Evolutionary conservation across 495 filamentous ascomycete genomes (phyloP).

Genomic region (Terfezia boudieri): DNA sequence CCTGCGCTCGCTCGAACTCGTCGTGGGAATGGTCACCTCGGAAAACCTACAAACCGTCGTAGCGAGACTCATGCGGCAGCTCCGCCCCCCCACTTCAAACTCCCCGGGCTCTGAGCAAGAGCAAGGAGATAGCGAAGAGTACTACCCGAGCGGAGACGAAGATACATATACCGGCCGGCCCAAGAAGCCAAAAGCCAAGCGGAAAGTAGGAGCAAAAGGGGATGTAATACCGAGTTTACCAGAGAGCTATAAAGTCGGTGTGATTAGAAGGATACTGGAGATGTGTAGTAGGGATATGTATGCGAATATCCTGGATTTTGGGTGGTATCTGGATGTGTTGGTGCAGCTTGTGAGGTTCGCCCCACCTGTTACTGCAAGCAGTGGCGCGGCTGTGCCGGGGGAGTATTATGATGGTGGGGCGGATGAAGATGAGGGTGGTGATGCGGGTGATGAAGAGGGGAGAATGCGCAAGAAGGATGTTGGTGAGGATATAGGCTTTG

Average conservation of each 20-base stretch:
- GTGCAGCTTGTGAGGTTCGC: slow-evolving; percentile 57
- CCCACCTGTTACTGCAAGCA: slow-evolving; percentile 21
- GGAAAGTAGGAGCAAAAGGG: slow-evolving; percentile 5
- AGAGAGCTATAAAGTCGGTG: slow-evolving; percentile 56
- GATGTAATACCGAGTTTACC: slow-evolving; percentile 27
- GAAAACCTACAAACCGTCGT: slow-evolving; percentile 70
- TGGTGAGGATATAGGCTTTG: slow-evolving; percentile 51
- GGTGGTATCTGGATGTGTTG: slow-evolving; percentile 82
- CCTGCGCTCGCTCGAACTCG: slow-evolving; percentile 73
- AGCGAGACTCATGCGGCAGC: slow-evolving; percentile 63
- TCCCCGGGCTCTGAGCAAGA: slow-evolving; percentile 31
- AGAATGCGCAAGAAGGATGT: slow-evolving; percentile 24
- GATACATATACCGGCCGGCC: slow-evolving; percentile 17
- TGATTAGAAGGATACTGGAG: slow-evolving; percentile 56
- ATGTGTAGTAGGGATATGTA: slow-evolving; percentile 90
- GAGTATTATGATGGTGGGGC: slow-evolving; percentile 1
- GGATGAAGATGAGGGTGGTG: slow-evolving; percentile 3
- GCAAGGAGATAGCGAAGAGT: slow-evolving; percentile 22
- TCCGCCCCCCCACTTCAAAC: slow-evolving; percentile 28
- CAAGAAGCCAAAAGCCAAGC: slow-evolving; percentile 1
- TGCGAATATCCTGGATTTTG: slow-evolving; percentile 64
- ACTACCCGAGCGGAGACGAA: slow-evolving; percentile 6
- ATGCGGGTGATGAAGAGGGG: slow-evolving; percentile 14
- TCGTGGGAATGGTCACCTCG: slow-evolving; percentile 69
- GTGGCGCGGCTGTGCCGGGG: neutral